A percentile compares a stretch with the other conserved stretches of the same genome.
phyloP scores from a whole-genome alignment of 1,284 basidiomycete genomes.

The Filobasidium uniguttulatum region DNA sequence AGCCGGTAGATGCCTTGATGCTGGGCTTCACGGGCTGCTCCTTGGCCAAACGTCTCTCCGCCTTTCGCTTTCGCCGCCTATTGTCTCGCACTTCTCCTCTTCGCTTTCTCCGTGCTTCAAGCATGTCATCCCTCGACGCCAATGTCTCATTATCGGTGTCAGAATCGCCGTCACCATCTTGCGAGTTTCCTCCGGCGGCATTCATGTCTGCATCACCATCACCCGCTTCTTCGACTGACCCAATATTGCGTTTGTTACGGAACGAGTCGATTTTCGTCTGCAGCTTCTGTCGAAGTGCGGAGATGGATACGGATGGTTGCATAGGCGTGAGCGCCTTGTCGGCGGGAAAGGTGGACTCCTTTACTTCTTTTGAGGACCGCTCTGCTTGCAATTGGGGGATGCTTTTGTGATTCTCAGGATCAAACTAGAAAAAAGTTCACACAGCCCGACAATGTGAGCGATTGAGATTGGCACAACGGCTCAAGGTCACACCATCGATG shows the following conservation, averaged over 20 bases:
- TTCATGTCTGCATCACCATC: conserved; percentile 16
- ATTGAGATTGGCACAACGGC: no score
- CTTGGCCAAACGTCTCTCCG: conserved; percentile 45
- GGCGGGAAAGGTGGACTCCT: conserved; percentile 17
- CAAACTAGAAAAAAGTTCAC: conserved; percentile 67
- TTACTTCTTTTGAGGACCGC: conserved; percentile 26
- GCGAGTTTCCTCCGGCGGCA: neutral
- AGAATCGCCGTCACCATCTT: conserved; percentile 19
- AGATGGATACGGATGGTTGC: conserved; percentile 52
- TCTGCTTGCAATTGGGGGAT: conserved; percentile 48
- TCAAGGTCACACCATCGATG: neutral
- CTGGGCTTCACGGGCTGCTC: conserved; percentile 41
- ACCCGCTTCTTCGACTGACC: conserved; percentile 19
- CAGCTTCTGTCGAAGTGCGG: conserved; percentile 59
- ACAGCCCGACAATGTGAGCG: neutral
- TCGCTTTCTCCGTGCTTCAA: conserved; percentile 62
- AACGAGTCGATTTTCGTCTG: conserved; percentile 63
- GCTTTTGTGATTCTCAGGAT: conserved; percentile 74
- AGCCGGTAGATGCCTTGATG: conserved; percentile 61
- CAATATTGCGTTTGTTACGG: conserved; percentile 41
- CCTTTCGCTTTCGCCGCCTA: conserved; percentile 65
- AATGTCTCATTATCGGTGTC: conserved; percentile 37
- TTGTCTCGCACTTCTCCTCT: conserved; percentile 68
- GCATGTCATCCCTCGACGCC: conserved; percentile 53
- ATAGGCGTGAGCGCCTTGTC: conserved; percentile 44